These are phyloP conservation scores for Punica granatum DNA, from an alignment of 345 rosid species.

Conservation along the genomic window DNA sequence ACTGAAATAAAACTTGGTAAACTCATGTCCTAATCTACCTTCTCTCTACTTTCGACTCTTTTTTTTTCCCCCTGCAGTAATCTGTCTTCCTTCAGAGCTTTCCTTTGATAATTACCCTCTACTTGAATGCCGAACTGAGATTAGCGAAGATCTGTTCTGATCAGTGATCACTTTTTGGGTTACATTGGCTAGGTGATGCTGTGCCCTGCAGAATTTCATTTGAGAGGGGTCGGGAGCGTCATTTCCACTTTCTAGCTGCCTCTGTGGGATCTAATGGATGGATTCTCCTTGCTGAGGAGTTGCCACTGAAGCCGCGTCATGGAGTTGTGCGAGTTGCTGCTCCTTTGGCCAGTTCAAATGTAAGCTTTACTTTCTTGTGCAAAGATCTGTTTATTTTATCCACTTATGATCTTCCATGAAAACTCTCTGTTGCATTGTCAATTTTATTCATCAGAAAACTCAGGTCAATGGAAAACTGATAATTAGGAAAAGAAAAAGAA, in stretches of 20 bases:
- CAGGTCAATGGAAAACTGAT: not conserved
- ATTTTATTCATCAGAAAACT: not conserved
- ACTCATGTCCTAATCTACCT: conserved; percentile 16
- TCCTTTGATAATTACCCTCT: not conserved
- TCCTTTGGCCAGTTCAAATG: conserved; percentile 80
- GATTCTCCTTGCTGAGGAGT: conserved; percentile 79
- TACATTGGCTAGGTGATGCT: conserved; percentile 61
- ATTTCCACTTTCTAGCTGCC: conserved; percentile 59
- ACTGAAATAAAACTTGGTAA: conserved; percentile 66
- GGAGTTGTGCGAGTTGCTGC: conserved; percentile 77
- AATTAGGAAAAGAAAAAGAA: not conserved
- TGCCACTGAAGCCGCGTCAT: conserved; percentile 44
- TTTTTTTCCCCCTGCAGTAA: not conserved
- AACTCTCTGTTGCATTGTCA: not conserved
- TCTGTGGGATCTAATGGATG: conserved; percentile 72
- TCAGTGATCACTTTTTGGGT: not conserved
- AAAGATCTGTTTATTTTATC: not conserved
- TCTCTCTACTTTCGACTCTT: too few species aligned
- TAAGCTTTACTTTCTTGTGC: conserved; percentile 17
- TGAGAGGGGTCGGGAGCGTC: conserved; percentile 89
- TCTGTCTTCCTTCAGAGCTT: not conserved
- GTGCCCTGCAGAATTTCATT: conserved; percentile 90
- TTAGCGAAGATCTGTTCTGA: not conserved
- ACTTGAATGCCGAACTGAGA: not conserved
- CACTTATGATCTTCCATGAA: not conserved